Percentiles rank a stretch among this genome's conserved stretches.
phyloP scores from a whole-genome alignment of 1,139 yeast genomes.

The Candida albicans region DNA sequence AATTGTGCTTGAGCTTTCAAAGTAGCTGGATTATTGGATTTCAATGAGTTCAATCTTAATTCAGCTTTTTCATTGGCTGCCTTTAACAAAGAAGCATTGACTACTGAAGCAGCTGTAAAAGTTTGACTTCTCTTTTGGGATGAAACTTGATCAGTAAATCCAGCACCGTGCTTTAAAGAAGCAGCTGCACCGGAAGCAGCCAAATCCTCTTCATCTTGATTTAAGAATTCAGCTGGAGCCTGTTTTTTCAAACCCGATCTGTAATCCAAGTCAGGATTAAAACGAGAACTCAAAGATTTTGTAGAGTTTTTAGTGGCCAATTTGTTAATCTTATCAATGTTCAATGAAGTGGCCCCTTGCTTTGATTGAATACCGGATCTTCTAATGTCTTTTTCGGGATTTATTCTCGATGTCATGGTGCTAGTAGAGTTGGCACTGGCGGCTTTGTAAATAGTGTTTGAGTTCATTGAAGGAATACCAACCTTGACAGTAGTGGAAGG shows the following conservation, averaged over 20 bases:
- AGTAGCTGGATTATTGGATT: conserved; percentile 34
- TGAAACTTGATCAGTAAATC: conserved; percentile 26
- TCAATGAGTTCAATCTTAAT: conserved; percentile 44
- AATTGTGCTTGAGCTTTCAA: conserved; percentile 44
- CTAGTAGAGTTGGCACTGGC: conserved; percentile 46
- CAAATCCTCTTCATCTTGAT: conserved; percentile 29
- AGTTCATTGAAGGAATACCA: conserved; percentile 42
- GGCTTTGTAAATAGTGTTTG: conserved; percentile 37
- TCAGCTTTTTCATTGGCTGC: conserved; percentile 64
- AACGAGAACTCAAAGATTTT: conserved; percentile 41
- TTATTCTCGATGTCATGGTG: conserved; percentile 48
- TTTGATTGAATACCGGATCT: conserved; percentile 48
- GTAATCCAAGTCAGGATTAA: conserved; percentile 46
- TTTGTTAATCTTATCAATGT: conserved; percentile 43
- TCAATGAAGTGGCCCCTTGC: conserved; percentile 24
- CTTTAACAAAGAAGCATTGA: conserved; percentile 57
- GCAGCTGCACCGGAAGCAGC: conserved; percentile 46
- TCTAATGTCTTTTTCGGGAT: conserved; percentile 43
- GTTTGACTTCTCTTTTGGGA: conserved; percentile 32
- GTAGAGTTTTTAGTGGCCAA: conserved; percentile 47
- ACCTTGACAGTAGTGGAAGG: conserved; percentile 20
- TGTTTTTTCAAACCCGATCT: conserved; percentile 39
- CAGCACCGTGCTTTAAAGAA: conserved; percentile 32
- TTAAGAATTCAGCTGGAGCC: conserved; percentile 28
- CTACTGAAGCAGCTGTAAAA: conserved; percentile 44